Percentiles rank a stretch among this genome's conserved stretches.
These are phyloP conservation scores for Thermothelomyces thermophilus DNA, from an alignment of 2,329 filamentous ascomycete genomes.

Conservation along the genomic window DNA sequence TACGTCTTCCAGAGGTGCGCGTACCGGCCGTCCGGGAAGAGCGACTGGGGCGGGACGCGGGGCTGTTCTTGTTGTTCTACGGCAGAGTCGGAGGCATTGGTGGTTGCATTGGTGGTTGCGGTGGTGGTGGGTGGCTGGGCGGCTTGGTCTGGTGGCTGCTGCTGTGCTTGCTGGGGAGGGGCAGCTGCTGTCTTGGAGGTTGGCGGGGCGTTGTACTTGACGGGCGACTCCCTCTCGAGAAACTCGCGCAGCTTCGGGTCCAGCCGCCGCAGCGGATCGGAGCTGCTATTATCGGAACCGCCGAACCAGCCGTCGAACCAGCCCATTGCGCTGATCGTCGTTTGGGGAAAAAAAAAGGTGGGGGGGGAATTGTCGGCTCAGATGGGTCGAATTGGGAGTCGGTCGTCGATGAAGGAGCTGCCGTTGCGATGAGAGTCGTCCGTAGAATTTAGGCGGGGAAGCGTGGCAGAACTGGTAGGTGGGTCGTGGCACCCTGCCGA, in stretches of 20 bases:
- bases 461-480: slow-evolving; percentile 9
- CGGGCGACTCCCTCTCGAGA: slow-evolving; percentile 72
- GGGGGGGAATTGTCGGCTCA: background rate
- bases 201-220: slow-evolving; percentile 49
- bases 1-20: slow-evolving; percentile 94
- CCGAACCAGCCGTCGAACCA: slow-evolving; percentile 49
- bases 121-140: background rate
- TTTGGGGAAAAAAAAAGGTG: too few species aligned
- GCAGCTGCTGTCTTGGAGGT: slow-evolving; percentile 9
- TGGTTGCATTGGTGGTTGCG: background rate
- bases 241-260: slow-evolving; percentile 80
- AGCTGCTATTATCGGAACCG: slow-evolving; percentile 38
- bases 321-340: slow-evolving; percentile 43
- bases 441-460: slow-evolving; percentile 16
- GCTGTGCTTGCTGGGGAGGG: background rate
- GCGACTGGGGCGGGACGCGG: slow-evolving; percentile 42
- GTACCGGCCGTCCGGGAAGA: slow-evolving; percentile 56
- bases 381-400: background rate
- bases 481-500: background rate
- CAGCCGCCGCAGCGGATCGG: slow-evolving; percentile 64
- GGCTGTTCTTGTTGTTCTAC: slow-evolving; percentile 11
- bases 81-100: too few species aligned
- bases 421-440: background rate
- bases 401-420: background rate
- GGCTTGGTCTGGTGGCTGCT: slow-evolving; percentile 3